These are phyloP conservation scores for Sporisorium graminicola DNA, from an alignment of 1,284 basidiomycete genomes.

Conservation along the genomic window DNA sequence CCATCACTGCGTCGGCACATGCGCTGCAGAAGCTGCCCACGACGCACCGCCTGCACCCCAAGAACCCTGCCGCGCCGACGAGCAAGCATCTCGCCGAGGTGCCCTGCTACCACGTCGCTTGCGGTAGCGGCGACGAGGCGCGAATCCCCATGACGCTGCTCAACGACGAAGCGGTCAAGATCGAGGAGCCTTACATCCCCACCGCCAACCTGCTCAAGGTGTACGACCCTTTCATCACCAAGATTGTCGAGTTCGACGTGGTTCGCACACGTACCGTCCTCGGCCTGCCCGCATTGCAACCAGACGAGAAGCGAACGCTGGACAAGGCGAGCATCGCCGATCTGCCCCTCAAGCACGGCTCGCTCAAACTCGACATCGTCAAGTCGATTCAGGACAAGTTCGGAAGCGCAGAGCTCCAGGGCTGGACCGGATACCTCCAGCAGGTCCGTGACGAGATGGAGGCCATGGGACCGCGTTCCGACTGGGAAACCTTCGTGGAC, in stretches of 20 bases:
- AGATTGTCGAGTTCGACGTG: constrained; percentile 48
- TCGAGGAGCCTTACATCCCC: constrained; percentile 47
- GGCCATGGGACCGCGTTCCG: constrained; percentile 38
- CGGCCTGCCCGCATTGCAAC: constrained; percentile 25
- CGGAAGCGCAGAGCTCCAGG: constrained; percentile 17
- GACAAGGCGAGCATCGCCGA: constrained; percentile 21
- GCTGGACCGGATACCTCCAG: constrained; percentile 41
- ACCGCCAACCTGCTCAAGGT: constrained; percentile 44
- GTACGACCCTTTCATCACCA: constrained; percentile 44
- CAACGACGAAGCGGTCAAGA: constrained; percentile 33
- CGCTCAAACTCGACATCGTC: constrained; percentile 36
- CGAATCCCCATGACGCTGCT: constrained; percentile 43
- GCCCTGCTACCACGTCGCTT: constrained; percentile 51
- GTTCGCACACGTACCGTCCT: constrained; percentile 33
- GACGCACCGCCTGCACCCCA: constrained; percentile 43
- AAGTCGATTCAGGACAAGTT: constrained; percentile 31
- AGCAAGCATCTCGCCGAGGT: constrained; percentile 45
- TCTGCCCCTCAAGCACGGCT: constrained; percentile 30
- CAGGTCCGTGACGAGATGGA: constrained; percentile 43
- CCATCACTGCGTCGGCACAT: constrained; percentile 46
- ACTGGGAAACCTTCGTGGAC: constrained; percentile 49
- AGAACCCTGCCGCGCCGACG: constrained; percentile 36
- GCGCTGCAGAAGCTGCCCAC: constrained; percentile 41
- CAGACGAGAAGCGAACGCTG: constrained; percentile 19
- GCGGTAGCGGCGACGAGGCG: constrained; percentile 30